phyloP scores from a whole-genome alignment of 768 basidiomycete genomes.

The Multifurca ochricompacta region DNA sequence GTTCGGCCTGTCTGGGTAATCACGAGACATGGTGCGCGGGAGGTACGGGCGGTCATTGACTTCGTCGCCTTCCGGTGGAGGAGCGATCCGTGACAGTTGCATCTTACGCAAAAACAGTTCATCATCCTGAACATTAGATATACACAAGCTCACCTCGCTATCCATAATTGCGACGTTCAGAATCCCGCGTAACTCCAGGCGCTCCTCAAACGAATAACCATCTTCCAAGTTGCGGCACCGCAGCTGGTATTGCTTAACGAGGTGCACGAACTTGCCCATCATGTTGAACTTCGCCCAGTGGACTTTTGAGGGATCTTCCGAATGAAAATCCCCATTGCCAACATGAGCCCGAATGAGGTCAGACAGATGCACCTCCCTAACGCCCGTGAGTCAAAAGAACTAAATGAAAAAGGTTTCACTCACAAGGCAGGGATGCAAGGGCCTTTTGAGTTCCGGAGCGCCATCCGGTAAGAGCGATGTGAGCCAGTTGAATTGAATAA shows the following conservation, averaged over 20 bases:
- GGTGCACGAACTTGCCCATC: conserved; percentile 80
- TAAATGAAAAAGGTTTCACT: conserved; percentile 9
- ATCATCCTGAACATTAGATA: background rate
- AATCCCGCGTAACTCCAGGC: conserved; percentile 45
- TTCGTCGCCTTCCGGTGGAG: conserved; percentile 36
- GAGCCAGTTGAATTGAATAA: conserved; percentile 75
- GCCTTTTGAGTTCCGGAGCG: conserved; percentile 76
- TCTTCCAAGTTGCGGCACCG: conserved; percentile 53
- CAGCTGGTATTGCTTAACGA: conserved; percentile 69
- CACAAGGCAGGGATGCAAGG: conserved; percentile 83
- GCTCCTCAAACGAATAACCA: conserved; percentile 51
- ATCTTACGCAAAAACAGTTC: conserved; percentile 36
- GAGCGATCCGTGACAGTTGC: conserved; percentile 57
- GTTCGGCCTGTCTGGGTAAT: conserved; percentile 20
- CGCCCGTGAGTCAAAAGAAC: conserved; percentile 11
- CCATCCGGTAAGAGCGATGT: conserved; percentile 87
- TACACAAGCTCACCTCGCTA: conserved; percentile 43
- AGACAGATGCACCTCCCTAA: conserved; percentile 83
- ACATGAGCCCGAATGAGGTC: conserved; percentile 85
- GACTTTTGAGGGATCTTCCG: conserved; percentile 59
- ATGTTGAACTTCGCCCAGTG: conserved; percentile 97
- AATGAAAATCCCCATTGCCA: conserved; percentile 67
- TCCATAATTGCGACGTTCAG: conserved; percentile 60
- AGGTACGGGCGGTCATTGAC: conserved; percentile 28
- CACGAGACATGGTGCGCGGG: conserved; percentile 22